These are phyloP conservation scores for Metschnikowia baotianmanensis DNA, from an alignment of 805 yeast species.

Conservation along the genomic window DNA sequence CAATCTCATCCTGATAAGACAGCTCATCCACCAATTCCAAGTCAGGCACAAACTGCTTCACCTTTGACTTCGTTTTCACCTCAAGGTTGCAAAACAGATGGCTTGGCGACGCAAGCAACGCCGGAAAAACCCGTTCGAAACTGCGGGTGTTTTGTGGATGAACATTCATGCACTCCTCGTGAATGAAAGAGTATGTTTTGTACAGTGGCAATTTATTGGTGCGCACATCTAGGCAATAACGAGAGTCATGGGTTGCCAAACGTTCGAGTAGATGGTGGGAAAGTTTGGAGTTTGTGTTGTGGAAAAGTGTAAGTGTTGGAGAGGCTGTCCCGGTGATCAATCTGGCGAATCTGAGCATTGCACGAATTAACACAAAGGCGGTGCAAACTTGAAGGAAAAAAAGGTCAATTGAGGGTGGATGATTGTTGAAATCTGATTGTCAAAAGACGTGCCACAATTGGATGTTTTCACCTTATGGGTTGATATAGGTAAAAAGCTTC, in stretches of 20 bases:
- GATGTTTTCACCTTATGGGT: no score
- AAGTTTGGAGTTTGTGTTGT: constrained; percentile 26
- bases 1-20: constrained; percentile 13
- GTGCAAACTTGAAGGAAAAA: background rate
- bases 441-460: no score
- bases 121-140: constrained; percentile 21
- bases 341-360: constrained; percentile 19
- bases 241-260: constrained; percentile 20
- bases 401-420: background rate
- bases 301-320: constrained; percentile 29
- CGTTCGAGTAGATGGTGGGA: constrained; percentile 28
- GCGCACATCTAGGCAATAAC: constrained; percentile 22
- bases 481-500: no score
- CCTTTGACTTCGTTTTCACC: constrained; percentile 16
- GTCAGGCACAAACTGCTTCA: constrained; percentile 21
- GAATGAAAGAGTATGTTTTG: constrained; percentile 19
- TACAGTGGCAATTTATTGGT: constrained; percentile 21
- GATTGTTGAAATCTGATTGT: background rate
- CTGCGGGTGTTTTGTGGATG: constrained; percentile 22
- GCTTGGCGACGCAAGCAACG: constrained; percentile 17
- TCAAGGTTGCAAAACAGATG: constrained; percentile 19
- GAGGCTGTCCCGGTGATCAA: constrained; percentile 15
- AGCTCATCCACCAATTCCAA: constrained; percentile 16
- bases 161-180: constrained; percentile 21
- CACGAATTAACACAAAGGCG: constrained; percentile 4